Evolutionary conservation across 805 yeast species (phyloP).

Genomic region (Candida pseudoglaebosa): DNA sequence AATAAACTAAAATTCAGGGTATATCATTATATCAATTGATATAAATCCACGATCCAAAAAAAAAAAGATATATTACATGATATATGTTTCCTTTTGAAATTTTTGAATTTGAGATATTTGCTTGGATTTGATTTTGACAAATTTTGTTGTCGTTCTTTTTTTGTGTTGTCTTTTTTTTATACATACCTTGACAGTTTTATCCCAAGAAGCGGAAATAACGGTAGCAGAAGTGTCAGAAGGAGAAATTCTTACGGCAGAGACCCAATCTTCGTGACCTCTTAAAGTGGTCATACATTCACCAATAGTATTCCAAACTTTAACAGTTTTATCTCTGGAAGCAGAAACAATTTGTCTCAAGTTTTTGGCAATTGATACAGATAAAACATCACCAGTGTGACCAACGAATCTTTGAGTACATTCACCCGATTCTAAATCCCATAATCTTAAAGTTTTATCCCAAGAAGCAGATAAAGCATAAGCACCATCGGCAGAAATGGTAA

Average conservation of each 20-base stretch:
- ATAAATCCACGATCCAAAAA: no score
- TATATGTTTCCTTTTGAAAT: no score
- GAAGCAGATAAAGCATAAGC: conserved; percentile 97
- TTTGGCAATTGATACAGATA: conserved; percentile 93
- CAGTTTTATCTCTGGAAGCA: conserved; percentile 98
- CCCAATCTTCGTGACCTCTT: conserved; percentile 98
- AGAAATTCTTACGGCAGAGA: conserved; percentile 94
- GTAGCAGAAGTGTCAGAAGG: conserved; percentile 72
- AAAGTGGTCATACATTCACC: conserved; percentile 96
- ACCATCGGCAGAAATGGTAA: conserved; percentile 97
- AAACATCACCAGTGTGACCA: conserved; percentile 97
- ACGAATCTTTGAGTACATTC: conserved; percentile 90
- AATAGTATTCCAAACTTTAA: conserved; percentile 98
- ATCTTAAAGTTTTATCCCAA: conserved; percentile 99
- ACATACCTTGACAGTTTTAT: conserved; percentile 98
- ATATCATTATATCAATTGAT: no score
- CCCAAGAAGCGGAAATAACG: conserved; percentile 98
- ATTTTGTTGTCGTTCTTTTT: no score
- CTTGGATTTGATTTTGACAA: no score
- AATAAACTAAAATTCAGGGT: no score
- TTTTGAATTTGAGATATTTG: no score
- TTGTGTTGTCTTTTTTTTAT: no score
- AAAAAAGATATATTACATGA: no score
- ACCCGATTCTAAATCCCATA: conserved; percentile 96
- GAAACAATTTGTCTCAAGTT: conserved; percentile 97